Evolutionary conservation across 2,329 filamentous ascomycete species (phyloP), one percentile per base, ranked within the genome.

Genomic region (Fusarium anguioides): DNA sequence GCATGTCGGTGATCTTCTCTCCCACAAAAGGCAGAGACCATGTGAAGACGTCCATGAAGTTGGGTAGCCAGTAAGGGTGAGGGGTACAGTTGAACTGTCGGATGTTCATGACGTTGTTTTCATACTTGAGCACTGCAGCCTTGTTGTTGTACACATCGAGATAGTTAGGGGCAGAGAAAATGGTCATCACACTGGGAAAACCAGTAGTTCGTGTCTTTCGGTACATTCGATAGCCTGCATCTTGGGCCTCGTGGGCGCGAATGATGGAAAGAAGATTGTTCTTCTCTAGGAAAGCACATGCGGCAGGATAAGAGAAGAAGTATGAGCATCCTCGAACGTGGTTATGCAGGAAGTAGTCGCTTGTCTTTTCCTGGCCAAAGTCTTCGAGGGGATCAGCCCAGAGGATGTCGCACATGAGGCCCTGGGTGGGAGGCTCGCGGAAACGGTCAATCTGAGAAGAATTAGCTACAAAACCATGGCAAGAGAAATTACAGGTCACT

Each of bases 101-200:
- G 77, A 99, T 99, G 84, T 99, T 99, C 96, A 99, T 99, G 64
- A 99, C 96, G 76, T 99, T 99, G 81, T 99, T 99, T 83, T 99
- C 96, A 78, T 99, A 99, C 83, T 99, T 99, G 74, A 99, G 84
- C 37, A 99, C 96, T 1, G 96, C 96, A 3, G 96, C 96, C 84
- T 99, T 99, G 86, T 99, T 99, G 88, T 99, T 99, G 83, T 99
- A 99, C 35, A 99, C 94, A 75, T 99, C 96, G 67, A 99, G 89
- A 78, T 99, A 99, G 81, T 99, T 99, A 35, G 96, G 96, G 3
- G 96, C 96, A 41, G 95, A 98, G 86, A 99, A 99, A 75, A 99
- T 99, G 72, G 96, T 99, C 96, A 99, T 99, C 67, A 99, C 96
- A 81, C 94, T 97, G 21, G 96, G 96, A 83, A 99, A 99, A 4